Evolutionary conservation across 306 rosid species (phyloP).

Genomic region (Vigna reflexopilosa): DNA sequence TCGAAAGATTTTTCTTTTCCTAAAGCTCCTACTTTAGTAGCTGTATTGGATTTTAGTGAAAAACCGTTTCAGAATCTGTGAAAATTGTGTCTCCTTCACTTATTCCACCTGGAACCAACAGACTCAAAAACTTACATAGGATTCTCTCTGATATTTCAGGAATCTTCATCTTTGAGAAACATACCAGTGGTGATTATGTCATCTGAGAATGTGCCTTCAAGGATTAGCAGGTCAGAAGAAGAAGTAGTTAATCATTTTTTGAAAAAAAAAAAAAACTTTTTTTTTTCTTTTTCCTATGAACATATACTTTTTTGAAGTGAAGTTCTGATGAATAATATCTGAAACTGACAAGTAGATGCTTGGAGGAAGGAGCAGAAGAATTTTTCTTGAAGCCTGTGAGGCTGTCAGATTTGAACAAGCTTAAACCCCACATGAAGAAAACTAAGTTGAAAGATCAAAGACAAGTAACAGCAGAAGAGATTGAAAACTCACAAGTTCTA

Average conservation of each 20-base stretch:
- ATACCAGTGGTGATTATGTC: conserved; percentile 97
- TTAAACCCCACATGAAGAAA: conserved; percentile 78
- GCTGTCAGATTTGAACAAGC: conserved; percentile 70
- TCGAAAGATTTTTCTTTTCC: conserved; percentile 40
- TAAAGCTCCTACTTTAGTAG: conserved; percentile 31
- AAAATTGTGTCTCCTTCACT: conserved; percentile 30
- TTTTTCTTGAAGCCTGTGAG: conserved; percentile 94
- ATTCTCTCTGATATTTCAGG: conserved; percentile 70
- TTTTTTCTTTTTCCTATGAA: not conserved
- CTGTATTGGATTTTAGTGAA: conserved; percentile 41
- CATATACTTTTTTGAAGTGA: conserved; percentile 8
- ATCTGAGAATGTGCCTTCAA: conserved; percentile 94
- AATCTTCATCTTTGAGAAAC: conserved; percentile 83
- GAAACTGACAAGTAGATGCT: conserved; percentile 63
- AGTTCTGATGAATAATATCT: conserved; percentile 34
- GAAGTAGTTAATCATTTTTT: not conserved
- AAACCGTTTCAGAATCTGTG: conserved; percentile 38
- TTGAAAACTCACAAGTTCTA: conserved; percentile 49
- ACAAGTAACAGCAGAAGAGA: conserved; percentile 41
- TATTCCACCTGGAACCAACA: conserved; percentile 43
- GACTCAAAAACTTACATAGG: conserved; percentile 37
- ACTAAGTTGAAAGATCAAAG: conserved; percentile 62
- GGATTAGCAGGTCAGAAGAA: conserved; percentile 71
- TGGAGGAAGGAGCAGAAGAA: conserved; percentile 96
- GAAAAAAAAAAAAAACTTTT: not conserved